Evolutionary conservation across 768 basidiomycete genomes (phyloP).

Genomic region (Tephrocybe sp.): DNA sequence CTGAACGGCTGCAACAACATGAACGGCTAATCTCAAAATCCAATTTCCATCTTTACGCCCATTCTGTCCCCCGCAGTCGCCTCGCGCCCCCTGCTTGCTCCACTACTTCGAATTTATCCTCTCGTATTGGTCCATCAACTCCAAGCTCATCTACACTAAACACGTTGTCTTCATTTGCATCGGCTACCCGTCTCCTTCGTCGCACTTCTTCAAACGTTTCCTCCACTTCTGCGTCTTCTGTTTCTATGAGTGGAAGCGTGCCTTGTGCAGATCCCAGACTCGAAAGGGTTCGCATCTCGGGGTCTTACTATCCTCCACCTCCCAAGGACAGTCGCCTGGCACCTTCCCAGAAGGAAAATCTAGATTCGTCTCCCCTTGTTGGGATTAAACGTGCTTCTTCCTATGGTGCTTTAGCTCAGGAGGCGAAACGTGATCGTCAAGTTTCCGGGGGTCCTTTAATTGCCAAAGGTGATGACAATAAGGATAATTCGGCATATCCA

Average conservation of each 20-base stretch:
- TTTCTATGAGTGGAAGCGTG: slow-evolving; percentile 34
- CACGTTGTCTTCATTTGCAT: slow-evolving; percentile 37
- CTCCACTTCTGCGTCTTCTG: slow-evolving; percentile 40
- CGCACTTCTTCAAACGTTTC: slow-evolving; percentile 45
- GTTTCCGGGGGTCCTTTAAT: slow-evolving; percentile 9
- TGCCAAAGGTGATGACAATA: slow-evolving; percentile 23
- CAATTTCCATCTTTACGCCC: slow-evolving; percentile 59
- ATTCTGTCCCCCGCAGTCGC: slow-evolving; percentile 33
- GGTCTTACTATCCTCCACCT: slow-evolving; percentile 38
- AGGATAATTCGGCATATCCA: slow-evolving; percentile 36
- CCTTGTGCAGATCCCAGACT: slow-evolving; percentile 44
- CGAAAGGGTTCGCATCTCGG: slow-evolving; percentile 49
- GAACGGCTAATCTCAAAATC: slow-evolving; percentile 51
- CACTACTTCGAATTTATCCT: slow-evolving; percentile 35
- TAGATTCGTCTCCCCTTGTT: slow-evolving; percentile 17
- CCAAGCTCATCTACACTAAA: slow-evolving; percentile 65
- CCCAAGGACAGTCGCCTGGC: slow-evolving; percentile 27
- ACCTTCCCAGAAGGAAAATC: slow-evolving; percentile 15
- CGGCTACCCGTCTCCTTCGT: slow-evolving; percentile 37
- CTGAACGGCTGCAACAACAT: slow-evolving; percentile 62
- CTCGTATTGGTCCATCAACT: slow-evolving; percentile 52
- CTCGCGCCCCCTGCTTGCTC: slow-evolving; percentile 40
- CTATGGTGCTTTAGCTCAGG: slow-evolving; percentile 43
- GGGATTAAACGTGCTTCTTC: slow-evolving; percentile 58
- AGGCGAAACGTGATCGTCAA: slow-evolving; percentile 19